These are phyloP conservation scores for Xylaria sp. DNA, from an alignment of 2,329 filamentous ascomycete genomes.

Conservation along the genomic window DNA sequence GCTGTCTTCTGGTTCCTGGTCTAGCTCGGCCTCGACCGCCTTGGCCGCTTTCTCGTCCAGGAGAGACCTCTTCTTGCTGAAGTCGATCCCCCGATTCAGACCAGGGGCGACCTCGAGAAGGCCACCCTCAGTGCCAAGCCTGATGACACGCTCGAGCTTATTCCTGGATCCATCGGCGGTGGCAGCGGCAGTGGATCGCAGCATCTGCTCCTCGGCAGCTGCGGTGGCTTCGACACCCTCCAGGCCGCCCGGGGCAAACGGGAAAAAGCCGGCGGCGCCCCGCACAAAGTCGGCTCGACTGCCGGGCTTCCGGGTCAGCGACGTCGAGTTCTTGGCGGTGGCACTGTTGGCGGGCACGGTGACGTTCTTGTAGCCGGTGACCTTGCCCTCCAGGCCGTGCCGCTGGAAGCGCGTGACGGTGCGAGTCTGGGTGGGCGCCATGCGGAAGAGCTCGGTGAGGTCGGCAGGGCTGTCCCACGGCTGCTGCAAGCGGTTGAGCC, in stretches of 20 bases:
- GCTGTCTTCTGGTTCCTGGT: slow-evolving; percentile 51
- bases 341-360: slow-evolving; percentile 88
- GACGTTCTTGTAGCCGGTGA: slow-evolving; percentile 93
- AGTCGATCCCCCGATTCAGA: slow-evolving; percentile 76
- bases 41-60: slow-evolving; percentile 66
- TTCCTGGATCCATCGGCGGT: slow-evolving; percentile 52
- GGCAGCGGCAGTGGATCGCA: slow-evolving; percentile 54
- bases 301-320: slow-evolving; percentile 83
- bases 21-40: slow-evolving; percentile 59
- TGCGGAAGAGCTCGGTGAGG: slow-evolving; percentile 81
- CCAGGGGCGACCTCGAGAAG: slow-evolving; percentile 84
- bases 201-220: slow-evolving; percentile 77
- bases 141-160: slow-evolving; percentile 83
- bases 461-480: slow-evolving; percentile 83
- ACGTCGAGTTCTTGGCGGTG: slow-evolving; percentile 95
- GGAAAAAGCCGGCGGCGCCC: slow-evolving; percentile 91
- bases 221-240: slow-evolving; percentile 86
- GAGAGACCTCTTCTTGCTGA: slow-evolving; percentile 63
- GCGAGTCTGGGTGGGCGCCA: slow-evolving; percentile 89
- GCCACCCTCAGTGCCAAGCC: slow-evolving; percentile 76
- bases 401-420: slow-evolving; percentile 93
- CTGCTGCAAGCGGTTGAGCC: slow-evolving; percentile 89
- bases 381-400: slow-evolving; percentile 88
- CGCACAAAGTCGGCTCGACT: slow-evolving; percentile 88
- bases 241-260: slow-evolving; percentile 88